Conservation (phyloP, 2,329 filamentous ascomycete species). For the Emmonsiellopsis sp. region DNA sequence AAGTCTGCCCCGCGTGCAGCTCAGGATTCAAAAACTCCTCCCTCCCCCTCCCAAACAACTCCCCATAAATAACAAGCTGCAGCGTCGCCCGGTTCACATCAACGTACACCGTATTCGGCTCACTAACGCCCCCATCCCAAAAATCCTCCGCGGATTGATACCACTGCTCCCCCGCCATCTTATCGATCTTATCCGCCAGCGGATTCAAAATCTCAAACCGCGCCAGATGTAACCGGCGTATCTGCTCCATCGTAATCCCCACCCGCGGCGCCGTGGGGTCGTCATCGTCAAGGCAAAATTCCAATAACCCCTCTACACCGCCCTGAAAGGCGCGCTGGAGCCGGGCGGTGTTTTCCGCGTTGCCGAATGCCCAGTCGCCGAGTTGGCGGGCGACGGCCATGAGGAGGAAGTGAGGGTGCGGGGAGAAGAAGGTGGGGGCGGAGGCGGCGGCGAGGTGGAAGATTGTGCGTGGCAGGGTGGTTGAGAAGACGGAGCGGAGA, state of each 20-base stretch:
- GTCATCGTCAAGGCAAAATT: constrained; percentile 19
- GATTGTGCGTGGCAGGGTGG: constrained; percentile 19
- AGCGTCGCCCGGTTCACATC: constrained; percentile 19
- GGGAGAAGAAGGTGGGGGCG: constrained; percentile 27
- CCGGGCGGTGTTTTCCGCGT: constrained; percentile 12
- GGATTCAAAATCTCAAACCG: constrained; percentile 25
- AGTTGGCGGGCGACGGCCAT: constrained; percentile 24
- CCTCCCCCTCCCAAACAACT: constrained; percentile 21
- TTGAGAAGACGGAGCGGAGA: constrained; percentile 16
- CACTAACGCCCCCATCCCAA: constrained; percentile 24
- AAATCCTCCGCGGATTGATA: constrained; percentile 14
- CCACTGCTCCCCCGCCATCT: constrained; percentile 25
- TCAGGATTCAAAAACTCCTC: constrained; percentile 13
- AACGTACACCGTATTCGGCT: constrained; percentile 19
- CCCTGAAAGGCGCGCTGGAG: constrained; percentile 16
- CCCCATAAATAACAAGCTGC: constrained; percentile 25
- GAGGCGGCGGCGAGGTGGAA: constrained; percentile 25
- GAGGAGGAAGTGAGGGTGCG: constrained; percentile 28
- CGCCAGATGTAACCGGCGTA: constrained; percentile 20
- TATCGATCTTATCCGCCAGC: constrained; percentile 24
- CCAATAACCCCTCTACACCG: constrained; percentile 24
- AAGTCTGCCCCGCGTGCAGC: neutral
- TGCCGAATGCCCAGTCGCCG: constrained; percentile 24
- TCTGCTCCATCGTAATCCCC: constrained; percentile 23
- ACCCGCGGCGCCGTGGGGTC: constrained; percentile 2